Evolutionary conservation across 2,329 filamentous ascomycete species (phyloP), one percentile per base, ranked within the genome.

Genomic region (Paraphoma chrysanthemicola): DNA sequence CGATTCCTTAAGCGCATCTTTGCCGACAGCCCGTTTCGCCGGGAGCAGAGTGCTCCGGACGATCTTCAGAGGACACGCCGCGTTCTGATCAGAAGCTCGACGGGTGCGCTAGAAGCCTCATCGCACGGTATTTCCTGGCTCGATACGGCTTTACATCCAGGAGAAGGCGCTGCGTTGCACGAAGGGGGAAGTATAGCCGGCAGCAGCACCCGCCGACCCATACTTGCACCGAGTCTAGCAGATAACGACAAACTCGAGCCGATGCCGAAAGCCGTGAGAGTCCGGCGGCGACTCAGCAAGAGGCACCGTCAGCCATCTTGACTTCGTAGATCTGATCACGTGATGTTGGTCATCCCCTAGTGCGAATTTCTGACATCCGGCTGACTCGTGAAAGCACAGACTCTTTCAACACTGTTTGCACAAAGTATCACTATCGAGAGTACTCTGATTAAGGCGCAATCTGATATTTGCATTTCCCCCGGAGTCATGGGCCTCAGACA

Each of bases 1-100:
- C 64, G 46, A 4, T 68, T 69, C 44, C 50, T 69, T 39, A 55
- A 57, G 17, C 65, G 65, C 53, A 66, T 68, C 44, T 67, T 69
- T 31, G 54, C 46, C 43, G 67, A 68, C 44, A 62, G 56, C 41
- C 58, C 59, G 33, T 69, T 68, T 47, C 59, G 67, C 23, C 56
- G 16, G 53, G 65, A 67, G 14, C 33, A 56, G 14, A 50, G 53
- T 18, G 51, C 63, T 8, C 46, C 51, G 41, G 60, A 66, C 17
- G 46, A 59, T n/a, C 36, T 69, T 3, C 63, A 64, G 44, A 60
- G 59, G 42, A 63, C 67, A n/a, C 63, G 65, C 10, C 65, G 67
- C 42, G 63, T 69, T 2, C 57, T 69, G 4, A 60, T 62, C 29
- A 62, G 63, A 43, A 56, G 17, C 14, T 51, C 64, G 6, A 46